Evolutionary conservation across 2,329 filamentous ascomycete genomes (phyloP).

Genomic region (Pseudocercospora fijiensis): DNA sequence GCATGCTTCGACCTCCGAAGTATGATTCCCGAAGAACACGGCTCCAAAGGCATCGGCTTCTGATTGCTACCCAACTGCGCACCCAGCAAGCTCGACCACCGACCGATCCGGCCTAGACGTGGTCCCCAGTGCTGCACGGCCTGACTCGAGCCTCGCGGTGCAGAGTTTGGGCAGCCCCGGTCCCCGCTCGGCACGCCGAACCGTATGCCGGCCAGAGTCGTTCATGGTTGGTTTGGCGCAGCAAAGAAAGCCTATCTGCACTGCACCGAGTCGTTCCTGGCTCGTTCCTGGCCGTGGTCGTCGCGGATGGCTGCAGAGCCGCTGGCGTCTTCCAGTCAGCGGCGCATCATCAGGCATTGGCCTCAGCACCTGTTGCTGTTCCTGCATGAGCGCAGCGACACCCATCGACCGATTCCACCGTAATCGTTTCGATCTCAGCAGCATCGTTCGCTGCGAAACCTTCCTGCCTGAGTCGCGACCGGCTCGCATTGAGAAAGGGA

Average conservation of each 20-base stretch:
- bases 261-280: constrained; percentile 2
- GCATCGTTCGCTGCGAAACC: neutral
- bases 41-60: neutral
- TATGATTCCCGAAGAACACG: neutral
- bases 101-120: neutral
- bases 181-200: constrained; percentile 23
- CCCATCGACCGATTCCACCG: constrained; percentile 6
- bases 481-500: neutral
- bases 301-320: neutral
- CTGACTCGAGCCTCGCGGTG: constrained; percentile 9
- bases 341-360: constrained; percentile 13
- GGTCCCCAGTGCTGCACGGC: neutral
- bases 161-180: neutral
- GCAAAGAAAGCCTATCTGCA: neutral
- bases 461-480: constrained; percentile 1
- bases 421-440: constrained; percentile 1
- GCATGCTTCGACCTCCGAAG: constrained; percentile 18
- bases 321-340: constrained; percentile 19
- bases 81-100: neutral
- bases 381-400: neutral
- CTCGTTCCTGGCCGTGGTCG: constrained; percentile 25
- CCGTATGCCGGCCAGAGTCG: neutral
- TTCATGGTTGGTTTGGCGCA: constrained; percentile 21
- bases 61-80: neutral
- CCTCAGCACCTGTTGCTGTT: neutral